Percentiles rank a stretch among this genome's conserved stretches.
Conservation (phyloP, 1,284 basidiomycete species). For the Irpex rosettiformis region DNA sequence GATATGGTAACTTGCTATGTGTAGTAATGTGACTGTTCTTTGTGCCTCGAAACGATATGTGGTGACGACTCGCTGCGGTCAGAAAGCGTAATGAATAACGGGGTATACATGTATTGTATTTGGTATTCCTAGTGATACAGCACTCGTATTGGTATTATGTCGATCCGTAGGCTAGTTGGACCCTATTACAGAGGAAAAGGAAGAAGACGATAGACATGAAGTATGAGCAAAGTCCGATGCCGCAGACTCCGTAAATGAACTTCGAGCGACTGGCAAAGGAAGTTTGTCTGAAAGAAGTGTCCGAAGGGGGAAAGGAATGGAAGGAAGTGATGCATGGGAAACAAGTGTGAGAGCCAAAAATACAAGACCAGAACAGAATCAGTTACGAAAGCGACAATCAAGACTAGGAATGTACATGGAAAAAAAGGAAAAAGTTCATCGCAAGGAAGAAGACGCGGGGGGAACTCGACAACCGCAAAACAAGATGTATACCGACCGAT, state of each 20-base stretch:
- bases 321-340: background rate
- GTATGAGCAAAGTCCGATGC: background rate
- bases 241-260: background rate
- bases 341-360: background rate
- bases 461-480: background rate
- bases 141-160: background rate
- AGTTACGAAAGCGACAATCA: background rate
- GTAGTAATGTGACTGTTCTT: background rate
- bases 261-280: background rate
- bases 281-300: background rate
- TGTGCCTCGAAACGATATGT: too few relatives aligned
- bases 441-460: background rate
- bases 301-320: background rate
- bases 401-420: background rate
- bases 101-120: background rate
- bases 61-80: too few relatives aligned
- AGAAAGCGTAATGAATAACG: too few relatives aligned
- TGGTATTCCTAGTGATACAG: background rate
- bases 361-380: background rate
- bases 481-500: background rate
- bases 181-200: background rate
- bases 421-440: background rate
- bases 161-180: background rate
- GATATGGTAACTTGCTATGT: background rate
- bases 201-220: background rate